Conservation (phyloP, 225 moss, liverwort and hornwort species). For the Pleurozium schreberi region DNA sequence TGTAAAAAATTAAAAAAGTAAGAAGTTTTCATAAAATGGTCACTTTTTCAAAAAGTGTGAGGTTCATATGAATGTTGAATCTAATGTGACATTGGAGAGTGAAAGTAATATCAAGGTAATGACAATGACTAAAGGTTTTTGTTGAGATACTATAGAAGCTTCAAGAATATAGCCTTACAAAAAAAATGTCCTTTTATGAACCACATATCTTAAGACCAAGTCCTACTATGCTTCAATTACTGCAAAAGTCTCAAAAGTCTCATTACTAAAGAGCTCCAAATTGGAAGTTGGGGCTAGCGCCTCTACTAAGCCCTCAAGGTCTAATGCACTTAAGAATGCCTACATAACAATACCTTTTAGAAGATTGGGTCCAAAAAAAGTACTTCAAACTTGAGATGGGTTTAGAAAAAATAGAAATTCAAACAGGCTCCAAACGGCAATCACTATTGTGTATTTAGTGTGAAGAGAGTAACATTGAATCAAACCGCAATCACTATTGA, state of each 20-base stretch:
- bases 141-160: background rate
- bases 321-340: background rate
- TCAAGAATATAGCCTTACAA: background rate
- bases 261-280: background rate
- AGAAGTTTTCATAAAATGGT: background rate
- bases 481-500: background rate
- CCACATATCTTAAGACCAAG: accelerated
- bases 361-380: background rate
- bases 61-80: background rate
- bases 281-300: accelerated
- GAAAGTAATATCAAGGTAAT: background rate
- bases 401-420: background rate
- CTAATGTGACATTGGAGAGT: background rate
- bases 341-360: accelerated
- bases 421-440: accelerated
- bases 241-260: background rate
- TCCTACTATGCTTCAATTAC: accelerated
- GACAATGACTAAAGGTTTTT: background rate
- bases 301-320: accelerated
- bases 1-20: background rate
- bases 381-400: accelerated
- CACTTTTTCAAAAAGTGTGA: background rate
- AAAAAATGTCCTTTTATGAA: background rate
- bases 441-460: background rate
- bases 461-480: too few species aligned